Evolutionary conservation across 768 basidiomycete species (phyloP), one percentile per base, ranked within the genome.

Genomic region (Sarcomyxa edulis): DNA sequence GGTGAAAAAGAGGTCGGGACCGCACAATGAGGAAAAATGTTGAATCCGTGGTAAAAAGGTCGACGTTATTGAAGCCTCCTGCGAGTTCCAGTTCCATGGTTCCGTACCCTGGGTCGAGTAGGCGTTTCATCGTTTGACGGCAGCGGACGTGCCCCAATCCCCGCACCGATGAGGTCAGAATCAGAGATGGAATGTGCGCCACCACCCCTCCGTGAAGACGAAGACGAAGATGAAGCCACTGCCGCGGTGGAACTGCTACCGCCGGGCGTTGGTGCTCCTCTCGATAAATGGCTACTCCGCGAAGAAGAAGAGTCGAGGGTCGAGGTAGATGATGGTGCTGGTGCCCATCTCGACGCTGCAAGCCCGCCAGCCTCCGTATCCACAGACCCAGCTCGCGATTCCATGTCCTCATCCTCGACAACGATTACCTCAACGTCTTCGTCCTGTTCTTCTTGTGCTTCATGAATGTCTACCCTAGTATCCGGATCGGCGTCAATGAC

Each of bases 41-140:
- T n/a, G n/a, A n/a, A n/a, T n/a, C n/a, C n/a, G n/a, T n/a, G n/a
- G n/a, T n/a, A n/a, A n/a, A n/a, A n/a, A n/a, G n/a, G n/a, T n/a
- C n/a, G n/a, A n/a, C n/a, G n/a, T n/a, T n/a, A n/a, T n/a, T n/a
- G n/a, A n/a, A n/a, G n/a, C n/a, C n/a, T n/a, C n/a, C n/a, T n/a
- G n/a, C n/a, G n/a, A n/a, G n/a, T n/a, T n/a, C n/a, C n/a, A 44
- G 61, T 59, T 29, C 58, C 55, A 15, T 55, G 55, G 28, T 59
- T 60, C 47, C 74, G 70, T 55, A 68, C 61, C 40, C 80, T 71
- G 14, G 79, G 77, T 39, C 78, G 65, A 16, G 81, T 81, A 25
- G 81, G 80, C 1, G 78, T 79, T 50, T 81, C 78, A 24, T 60
- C 57, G 38, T 52, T 58, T 15, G 50, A 40, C 24, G 60, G 59